Percentiles rank a stretch among this genome's conserved stretches.
Conservation (phyloP, 495 filamentous ascomycete species). For the Xylaria nigripes region DNA sequence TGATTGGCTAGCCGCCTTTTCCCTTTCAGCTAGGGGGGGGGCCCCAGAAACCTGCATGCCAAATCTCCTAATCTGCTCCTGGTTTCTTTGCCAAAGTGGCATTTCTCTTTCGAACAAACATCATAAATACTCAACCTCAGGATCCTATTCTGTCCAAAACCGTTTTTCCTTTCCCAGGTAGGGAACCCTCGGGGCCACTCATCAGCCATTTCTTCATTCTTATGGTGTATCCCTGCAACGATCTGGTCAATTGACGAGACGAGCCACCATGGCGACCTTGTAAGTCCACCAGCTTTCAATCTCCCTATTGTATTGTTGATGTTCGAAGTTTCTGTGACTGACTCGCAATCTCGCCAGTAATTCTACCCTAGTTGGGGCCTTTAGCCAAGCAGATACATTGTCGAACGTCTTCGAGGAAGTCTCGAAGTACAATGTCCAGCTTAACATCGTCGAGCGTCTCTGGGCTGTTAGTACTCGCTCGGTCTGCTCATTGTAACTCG, state of each 20-base stretch:
- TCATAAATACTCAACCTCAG: constrained; percentile 9
- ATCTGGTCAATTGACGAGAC: not conserved
- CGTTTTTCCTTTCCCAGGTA: constrained; percentile 1
- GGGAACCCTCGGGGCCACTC: constrained; percentile 7
- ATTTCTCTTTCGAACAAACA: constrained; percentile 7
- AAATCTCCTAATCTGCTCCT: constrained; percentile 21
- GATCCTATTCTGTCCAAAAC: not conserved
- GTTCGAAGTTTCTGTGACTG: not conserved
- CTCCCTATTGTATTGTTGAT: not conserved
- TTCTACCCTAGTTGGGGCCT: constrained; percentile 44
- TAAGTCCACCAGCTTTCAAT: constrained; percentile 27
- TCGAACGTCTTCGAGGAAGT: constrained; percentile 81
- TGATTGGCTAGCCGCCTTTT: constrained; percentile 23
- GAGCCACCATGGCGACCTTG: constrained; percentile 34
- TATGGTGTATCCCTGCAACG: not conserved
- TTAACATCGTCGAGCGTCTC: constrained; percentile 74
- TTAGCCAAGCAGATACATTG: constrained; percentile 53
- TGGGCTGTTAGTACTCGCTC: constrained; percentile 64
- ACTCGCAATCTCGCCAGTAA: constrained; percentile 35
- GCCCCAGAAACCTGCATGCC: constrained; percentile 10
- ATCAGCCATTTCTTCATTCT: not conserved
- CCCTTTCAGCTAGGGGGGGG: not conserved
- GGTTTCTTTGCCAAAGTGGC: constrained; percentile 15
- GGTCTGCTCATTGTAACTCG: not conserved
- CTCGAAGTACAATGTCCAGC: constrained; percentile 74